phyloP scores from a whole-genome alignment of 225 moss, liverwort and hornwort genomes.

The Rhytidiadelphus loreus region DNA sequence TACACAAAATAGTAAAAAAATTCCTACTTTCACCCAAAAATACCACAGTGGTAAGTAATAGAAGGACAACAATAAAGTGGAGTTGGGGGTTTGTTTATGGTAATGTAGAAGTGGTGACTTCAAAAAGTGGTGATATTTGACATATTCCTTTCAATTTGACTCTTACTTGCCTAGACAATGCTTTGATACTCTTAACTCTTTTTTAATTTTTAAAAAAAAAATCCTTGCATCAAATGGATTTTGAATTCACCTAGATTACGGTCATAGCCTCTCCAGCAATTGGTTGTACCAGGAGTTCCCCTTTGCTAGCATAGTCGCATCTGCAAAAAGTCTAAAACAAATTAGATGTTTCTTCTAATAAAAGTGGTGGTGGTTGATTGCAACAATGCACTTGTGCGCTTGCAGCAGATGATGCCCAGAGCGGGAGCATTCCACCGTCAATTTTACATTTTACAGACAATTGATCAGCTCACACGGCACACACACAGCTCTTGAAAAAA shows the following conservation, averaged over 20 bases:
- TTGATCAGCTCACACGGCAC: neutral
- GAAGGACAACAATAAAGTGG: neutral
- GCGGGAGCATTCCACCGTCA: neutral
- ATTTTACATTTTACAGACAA: neutral
- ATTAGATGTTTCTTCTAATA: neutral
- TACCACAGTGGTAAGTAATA: too few relatives aligned
- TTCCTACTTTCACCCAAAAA: rapidly evolving
- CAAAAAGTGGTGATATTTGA: neutral
- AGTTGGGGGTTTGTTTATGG: neutral
- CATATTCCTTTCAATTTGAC: neutral
- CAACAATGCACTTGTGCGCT: neutral
- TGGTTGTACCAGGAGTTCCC: neutral
- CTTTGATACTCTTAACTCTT: neutral
- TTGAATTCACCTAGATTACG: neutral
- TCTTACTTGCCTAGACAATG: neutral
- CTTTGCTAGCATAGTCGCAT: neutral
- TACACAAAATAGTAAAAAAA: neutral
- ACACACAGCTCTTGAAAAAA: neutral
- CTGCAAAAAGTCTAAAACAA: neutral
- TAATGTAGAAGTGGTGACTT: neutral
- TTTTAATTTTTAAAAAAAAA: neutral
- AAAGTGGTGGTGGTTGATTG: neutral
- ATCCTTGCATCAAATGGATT: neutral
- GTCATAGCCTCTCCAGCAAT: neutral
- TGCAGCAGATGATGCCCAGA: neutral